A percentile compares a stretch with the other conserved stretches of the same genome.
phyloP scores from a whole-genome alignment of 352 stramenopile species.

The Pythium dissotocum region DNA sequence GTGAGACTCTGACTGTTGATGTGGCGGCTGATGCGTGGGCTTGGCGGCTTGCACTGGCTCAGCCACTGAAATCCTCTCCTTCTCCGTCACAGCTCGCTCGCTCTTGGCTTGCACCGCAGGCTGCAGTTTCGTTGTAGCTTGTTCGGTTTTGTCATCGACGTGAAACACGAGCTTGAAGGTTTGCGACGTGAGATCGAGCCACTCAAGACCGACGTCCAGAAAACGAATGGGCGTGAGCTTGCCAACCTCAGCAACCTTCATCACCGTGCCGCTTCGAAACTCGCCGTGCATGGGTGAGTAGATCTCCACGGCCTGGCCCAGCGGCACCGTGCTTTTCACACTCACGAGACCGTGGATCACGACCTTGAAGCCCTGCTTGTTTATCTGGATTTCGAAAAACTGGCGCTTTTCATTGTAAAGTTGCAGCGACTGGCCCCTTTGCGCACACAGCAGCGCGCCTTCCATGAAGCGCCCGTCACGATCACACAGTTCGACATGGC shows the following conservation, averaged over 20 bases:
- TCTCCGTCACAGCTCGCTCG: not conserved
- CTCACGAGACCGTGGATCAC: slow-evolving; percentile 49
- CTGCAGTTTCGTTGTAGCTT: not conserved
- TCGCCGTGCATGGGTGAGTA: slow-evolving; percentile 53
- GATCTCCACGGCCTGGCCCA: slow-evolving; percentile 50
- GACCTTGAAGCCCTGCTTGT: slow-evolving; percentile 50
- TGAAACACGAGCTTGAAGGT: slow-evolving; percentile 64
- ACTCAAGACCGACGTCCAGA: slow-evolving; percentile 35
- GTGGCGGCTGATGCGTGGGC: not conserved
- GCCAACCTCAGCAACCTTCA: slow-evolving; percentile 43
- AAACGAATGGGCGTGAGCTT: slow-evolving; percentile 48
- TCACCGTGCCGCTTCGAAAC: slow-evolving; percentile 38
- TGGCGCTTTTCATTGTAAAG: slow-evolving; percentile 53
- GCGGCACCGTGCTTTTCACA: slow-evolving; percentile 41
- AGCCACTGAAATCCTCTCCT: not conserved
- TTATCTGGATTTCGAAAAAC: slow-evolving; percentile 48
- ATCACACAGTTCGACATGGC: slow-evolving; percentile 53
- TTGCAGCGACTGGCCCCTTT: slow-evolving; percentile 39
- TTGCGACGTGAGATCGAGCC: slow-evolving; percentile 53
- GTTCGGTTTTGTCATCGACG: not conserved
- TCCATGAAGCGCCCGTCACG: slow-evolving; percentile 37
- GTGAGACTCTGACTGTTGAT: not conserved
- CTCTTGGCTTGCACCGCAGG: not conserved
- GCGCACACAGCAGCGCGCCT: slow-evolving; percentile 50
- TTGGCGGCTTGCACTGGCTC: not conserved